Percentiles rank a stretch among this genome's conserved stretches.
phyloP scores from a whole-genome alignment of 495 filamentous ascomycete species.

The Ascodesmis nigricans region DNA sequence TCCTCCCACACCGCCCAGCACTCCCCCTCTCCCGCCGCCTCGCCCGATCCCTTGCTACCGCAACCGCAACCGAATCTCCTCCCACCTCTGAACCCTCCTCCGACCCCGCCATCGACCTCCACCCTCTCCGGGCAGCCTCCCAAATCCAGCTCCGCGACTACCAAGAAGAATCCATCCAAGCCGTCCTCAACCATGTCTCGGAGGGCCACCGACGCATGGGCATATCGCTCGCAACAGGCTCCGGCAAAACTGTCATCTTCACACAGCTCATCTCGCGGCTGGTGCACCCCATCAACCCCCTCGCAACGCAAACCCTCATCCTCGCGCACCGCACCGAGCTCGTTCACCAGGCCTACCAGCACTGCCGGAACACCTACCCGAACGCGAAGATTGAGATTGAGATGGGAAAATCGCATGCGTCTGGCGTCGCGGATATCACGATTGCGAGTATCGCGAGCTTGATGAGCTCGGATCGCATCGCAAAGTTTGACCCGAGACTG shows the following conservation, averaged over 20 bases:
- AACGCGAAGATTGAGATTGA: constrained; percentile 63
- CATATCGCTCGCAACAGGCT: constrained; percentile 74
- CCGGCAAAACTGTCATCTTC: constrained; percentile 95
- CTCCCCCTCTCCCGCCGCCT: too few relatives aligned
- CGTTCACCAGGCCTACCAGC: constrained; percentile 78
- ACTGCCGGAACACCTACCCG: constrained; percentile 65
- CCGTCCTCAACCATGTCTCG: constrained; percentile 48
- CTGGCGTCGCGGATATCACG: constrained; percentile 71
- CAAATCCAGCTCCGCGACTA: constrained; percentile 45
- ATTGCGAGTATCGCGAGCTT: constrained; percentile 78
- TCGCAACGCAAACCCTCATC: constrained; percentile 65
- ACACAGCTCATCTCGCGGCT: constrained; percentile 79
- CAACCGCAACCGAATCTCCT: too few relatives aligned
- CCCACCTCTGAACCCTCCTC: too few relatives aligned
- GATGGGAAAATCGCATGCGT: constrained; percentile 55
- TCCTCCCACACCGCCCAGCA: too few relatives aligned
- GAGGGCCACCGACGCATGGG: constrained; percentile 63
- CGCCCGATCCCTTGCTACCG: too few relatives aligned
- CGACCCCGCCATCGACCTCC: too few relatives aligned
- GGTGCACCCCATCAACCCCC: constrained; percentile 27
- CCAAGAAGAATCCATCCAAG: constrained; percentile 76
- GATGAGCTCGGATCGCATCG: constrained; percentile 44
- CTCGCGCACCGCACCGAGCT: constrained; percentile 81
- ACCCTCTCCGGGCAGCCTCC: too few relatives aligned
- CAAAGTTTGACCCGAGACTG: constrained; percentile 51